A percentile compares a stretch with the other conserved stretches of the same genome.
phyloP scores from a whole-genome alignment of 2,329 filamentous ascomycete species.

The Truncatella angustata region DNA sequence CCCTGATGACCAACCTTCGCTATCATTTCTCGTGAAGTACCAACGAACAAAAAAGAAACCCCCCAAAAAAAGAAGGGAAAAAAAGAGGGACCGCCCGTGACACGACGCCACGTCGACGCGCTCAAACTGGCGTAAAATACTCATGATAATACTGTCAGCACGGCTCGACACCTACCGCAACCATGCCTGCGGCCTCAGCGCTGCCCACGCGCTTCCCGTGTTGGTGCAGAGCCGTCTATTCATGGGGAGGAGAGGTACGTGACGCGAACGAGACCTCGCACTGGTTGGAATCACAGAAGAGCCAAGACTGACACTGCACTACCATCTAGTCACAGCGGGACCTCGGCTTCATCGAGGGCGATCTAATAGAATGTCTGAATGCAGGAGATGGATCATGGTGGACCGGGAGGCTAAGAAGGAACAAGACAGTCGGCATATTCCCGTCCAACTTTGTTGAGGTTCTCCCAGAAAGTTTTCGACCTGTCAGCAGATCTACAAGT shows the following conservation, averaged over 20 bases:
- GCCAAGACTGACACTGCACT: not conserved
- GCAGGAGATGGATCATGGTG: slow-evolving; percentile 98
- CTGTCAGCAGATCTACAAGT: slow-evolving; percentile 61
- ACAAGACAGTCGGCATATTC: slow-evolving; percentile 88
- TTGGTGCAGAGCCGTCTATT: slow-evolving; percentile 89
- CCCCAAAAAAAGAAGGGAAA: too few species aligned
- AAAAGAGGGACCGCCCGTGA: not conserved
- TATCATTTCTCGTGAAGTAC: too few species aligned
- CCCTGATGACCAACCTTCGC: too few species aligned
- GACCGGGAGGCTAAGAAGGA: slow-evolving; percentile 87
- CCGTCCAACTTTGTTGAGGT: slow-evolving; percentile 97
- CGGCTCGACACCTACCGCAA: slow-evolving; percentile 28
- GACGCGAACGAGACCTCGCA: slow-evolving; percentile 11
- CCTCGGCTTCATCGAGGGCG: slow-evolving; percentile 94
- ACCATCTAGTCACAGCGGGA: slow-evolving; percentile 74
- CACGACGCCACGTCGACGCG: not conserved
- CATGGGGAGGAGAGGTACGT: slow-evolving; percentile 80
- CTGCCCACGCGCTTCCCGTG: slow-evolving; percentile 81
- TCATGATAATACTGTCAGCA: not conserved
- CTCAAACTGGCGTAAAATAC: slow-evolving; percentile 1
- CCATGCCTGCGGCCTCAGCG: slow-evolving; percentile 55
- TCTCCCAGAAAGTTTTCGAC: slow-evolving; percentile 80
- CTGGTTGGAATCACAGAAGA: not conserved
- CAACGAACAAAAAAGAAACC: too few species aligned
- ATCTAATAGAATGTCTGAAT: slow-evolving; percentile 96